Base-by-base conservation (phyloP, 257 asterid genomes). In the Penstemon barbatus region DNA sequence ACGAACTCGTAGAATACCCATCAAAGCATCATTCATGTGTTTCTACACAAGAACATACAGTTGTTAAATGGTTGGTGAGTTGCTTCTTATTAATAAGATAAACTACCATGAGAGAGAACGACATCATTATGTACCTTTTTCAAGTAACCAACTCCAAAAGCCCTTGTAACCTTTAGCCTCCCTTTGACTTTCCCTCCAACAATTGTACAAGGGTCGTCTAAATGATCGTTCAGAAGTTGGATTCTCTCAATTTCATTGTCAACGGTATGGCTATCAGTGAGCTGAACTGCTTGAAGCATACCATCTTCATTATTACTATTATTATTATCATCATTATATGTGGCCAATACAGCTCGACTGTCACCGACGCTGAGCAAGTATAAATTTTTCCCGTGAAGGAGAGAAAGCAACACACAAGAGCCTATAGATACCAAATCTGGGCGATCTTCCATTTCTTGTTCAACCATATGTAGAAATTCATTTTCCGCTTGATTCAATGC, bases 111-210 rank as follows among this genome's bases (percentile, higher is more conserved):
- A 25, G 33, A 25, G 33, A 25, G 33, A 1, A 25, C 2, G 33
- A 2, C 33, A 25, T 25, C 33, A 25, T 68, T 11, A 7, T 45
- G 15, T 82, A 94, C 99, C 95, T 82, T 89, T 77, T 94, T 94
- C 85, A 94, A 81, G 84, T 94, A 94, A 65, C 99, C 99, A 58
- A 91, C 99, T 56, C 99, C 99, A 49, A 94, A 89, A 51, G 99
- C 99, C 71, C 97, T 81, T 6, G 99, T 89, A 73, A 94, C 97
- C 74, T 86, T 85, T 52, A 94, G 83, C 86, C 82, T 94, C 67
- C 99, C 99, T 79, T 94, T 91, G 45, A 91, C 91, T 80, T 77
- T 91, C 57, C 96, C 97, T 5, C 66, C 86, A 52, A 84, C 79
- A 43, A 94, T 43, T 33, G 79, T 65, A 41, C 70, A 44, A 62